Evolutionary conservation across 371 early-diverging fungal species (phyloP), one percentile per base, ranked within the genome.

Genomic region (Lichtheimia ramosa): DNA sequence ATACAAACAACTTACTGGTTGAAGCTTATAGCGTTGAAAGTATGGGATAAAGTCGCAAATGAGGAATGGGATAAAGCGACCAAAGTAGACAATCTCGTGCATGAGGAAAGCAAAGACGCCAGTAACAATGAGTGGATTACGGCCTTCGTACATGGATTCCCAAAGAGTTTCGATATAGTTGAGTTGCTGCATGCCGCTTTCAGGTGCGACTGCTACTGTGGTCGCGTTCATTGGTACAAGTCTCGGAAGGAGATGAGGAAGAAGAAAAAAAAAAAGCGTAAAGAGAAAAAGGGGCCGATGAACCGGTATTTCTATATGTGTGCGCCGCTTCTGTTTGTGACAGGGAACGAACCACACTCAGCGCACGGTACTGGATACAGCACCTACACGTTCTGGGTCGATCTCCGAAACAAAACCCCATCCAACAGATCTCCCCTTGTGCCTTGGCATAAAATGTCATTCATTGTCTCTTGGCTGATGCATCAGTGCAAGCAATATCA

Each of bases 81-180:
- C 88, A 76, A 89, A 91, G 73, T 92, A 92, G 55, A 90, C 85
- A 58, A 88, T 48, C 70, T 92, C 89, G 76, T 92, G 92, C 76
- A 89, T 81, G 18, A 83, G 18, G 63, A 92, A 89, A 21, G 85
- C 74, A 50, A 90, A 62, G 5, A 83, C 67, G 21, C 88, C 85
- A 23, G 89, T 85, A 39, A 88, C 87, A 46, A 91, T 40, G 48
- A 87, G 67, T 58, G 89, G 88, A 66, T 90, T 85, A 62, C 86
- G 85, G 10, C 83, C 90, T 50, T 83, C 82, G 56, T 86, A 91
- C 63, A 86, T 24, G 41, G 71, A 60, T 48, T 83, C 74, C 91
- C 91, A 91, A 5, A 56, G 50, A 3, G 56, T 51, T 50, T 68
- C 68, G 27, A 68, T 16, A 43, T 55, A 63, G 43, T 52, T 68